Evolutionary conservation across 345 rosid species (phyloP), one percentile per base, ranked within the genome.

Genomic region (Ceriops decandra): DNA sequence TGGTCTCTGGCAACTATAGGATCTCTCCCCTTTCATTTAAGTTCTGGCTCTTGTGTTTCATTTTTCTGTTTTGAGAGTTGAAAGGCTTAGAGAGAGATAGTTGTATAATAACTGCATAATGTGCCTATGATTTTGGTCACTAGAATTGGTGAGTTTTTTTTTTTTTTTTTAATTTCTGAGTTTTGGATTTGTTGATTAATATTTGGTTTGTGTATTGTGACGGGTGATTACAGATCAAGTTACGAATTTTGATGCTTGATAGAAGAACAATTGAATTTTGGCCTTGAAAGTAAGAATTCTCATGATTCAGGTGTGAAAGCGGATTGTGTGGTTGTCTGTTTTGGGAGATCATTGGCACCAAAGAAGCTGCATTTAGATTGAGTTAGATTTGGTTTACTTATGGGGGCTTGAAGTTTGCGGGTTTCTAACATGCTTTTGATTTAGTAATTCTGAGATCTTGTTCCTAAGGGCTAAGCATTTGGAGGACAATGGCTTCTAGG

Each of bases 401-500:
- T 7, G 30, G 63, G 71, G 56, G 54, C 7, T 49, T 33, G 65
- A 36, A 19, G 51, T 30, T 62, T 66, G 49, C 51, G 76, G 58
- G 36, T 0, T 38, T 69, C 15, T 56, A 32, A 16, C 60, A 71
- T 73, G 76, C 72, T 61, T 26, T 68, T 73, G 68, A 15, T 68
- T 77, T 76, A 73, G 68, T 73, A 57, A 68, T 57, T 42, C 63
- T 32, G 68, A 52, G 77, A 64, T 68, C 31, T 60, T 70, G 32
- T 64, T 60, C 52, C 42, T 33, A 32, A 51, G 49, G 67, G 69
- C 33, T 51, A 62, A 67, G 72, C 36, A 46, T 68, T 33, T 70
- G 59, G 20, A 52, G 49, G 49, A 57, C 30, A 49, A 92, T 92
- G 96, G 90, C 85, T 57, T 86, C 92, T 62, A 61, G 81, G 74